Base-by-base conservation (phyloP, 208 protist genomes). In the Trypanosomatidae sp. region DNA sequence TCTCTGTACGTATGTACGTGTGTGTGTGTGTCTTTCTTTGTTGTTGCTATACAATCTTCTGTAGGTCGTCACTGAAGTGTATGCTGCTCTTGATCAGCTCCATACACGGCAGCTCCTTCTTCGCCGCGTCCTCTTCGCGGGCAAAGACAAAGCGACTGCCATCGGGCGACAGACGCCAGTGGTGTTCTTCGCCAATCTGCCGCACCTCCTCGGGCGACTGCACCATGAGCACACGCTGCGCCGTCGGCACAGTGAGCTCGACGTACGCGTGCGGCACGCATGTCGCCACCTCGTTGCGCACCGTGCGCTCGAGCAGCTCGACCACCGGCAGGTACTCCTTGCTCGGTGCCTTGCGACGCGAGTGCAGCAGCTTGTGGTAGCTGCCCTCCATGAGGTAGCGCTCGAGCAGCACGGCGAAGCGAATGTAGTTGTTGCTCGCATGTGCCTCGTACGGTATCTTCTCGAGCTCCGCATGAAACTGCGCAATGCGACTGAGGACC, bases 401-500 rank as follows among this genome's bases (percentile, higher is more conserved):
- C 62, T 96, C 88, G 24, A 95, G 66, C 42, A 73, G 66, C 23
- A 95, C 75, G 4, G 85, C 79, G 30, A 88, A 89, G 33, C 84
- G 79, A 33, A 92, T 78, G 56, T 78, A 87, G 18, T 56, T 59
- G 60, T 88, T 84, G n/a, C 48, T 55, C 13, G 51, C 61, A 38
- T 94, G 84, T 33, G 70, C 68, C 16, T 62, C 57, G 25, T 78
- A 61, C 3, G 88, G 76, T 21, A 95, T 94, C 33, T 86, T 78
- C 47, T 95, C 91, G 48, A 96, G 61, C 53, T 96, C 81, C 3
- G 88, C 89, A 63, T 96, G 91, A 33, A 95, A 96, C 68, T 95
- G 67, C 1, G 85, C 83, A 47, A 92, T 93, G 25, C 67, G 62
- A 62, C 70, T 91, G 32, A 55, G 56, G 11, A 90, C 83, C 11